phyloP scores from a whole-genome alignment of 371 early-diverging fungal species.

The Apophysomyces sp. region DNA sequence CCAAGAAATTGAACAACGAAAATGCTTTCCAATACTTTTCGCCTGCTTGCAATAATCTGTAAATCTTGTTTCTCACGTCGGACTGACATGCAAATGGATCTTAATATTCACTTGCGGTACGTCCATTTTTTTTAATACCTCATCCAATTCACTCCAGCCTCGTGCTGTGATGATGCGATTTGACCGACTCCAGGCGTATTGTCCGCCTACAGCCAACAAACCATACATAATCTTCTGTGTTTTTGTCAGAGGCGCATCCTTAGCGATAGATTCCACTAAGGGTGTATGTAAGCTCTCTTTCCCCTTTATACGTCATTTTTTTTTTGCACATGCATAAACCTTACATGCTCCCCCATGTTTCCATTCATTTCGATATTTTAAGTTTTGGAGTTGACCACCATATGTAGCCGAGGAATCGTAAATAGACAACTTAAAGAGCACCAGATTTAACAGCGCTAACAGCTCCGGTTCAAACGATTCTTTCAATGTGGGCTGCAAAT shows the following conservation, averaged over 20 bases:
- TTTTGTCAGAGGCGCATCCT: constrained; percentile 58
- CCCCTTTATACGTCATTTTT: neutral
- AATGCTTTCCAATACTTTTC: constrained; percentile 68
- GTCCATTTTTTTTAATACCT: constrained; percentile 30
- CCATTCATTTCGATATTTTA: constrained; percentile 75
- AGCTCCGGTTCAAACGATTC: constrained; percentile 65
- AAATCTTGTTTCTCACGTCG: constrained; percentile 58
- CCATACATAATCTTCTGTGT: constrained; percentile 64
- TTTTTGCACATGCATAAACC: constrained; percentile 7
- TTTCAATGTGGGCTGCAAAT: constrained; percentile 54
- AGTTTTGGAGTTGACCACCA: constrained; percentile 68
- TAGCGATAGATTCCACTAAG: constrained; percentile 63
- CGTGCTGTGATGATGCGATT: constrained; percentile 59
- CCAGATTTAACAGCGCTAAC: constrained; percentile 50
- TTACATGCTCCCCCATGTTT: constrained; percentile 61
- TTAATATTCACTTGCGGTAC: neutral
- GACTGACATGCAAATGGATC: constrained; percentile 21
- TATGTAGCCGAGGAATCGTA: constrained; percentile 66
- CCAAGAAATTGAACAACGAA: constrained; percentile 76
- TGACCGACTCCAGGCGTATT: constrained; percentile 69
- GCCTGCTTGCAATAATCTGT: constrained; percentile 61
- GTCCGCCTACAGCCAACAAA: constrained; percentile 66
- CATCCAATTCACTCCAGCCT: constrained; percentile 82
- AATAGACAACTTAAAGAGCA: constrained; percentile 64
- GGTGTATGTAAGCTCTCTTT: neutral